Percentiles rank a stretch among this genome's conserved stretches.
Evolutionary conservation across 768 basidiomycete genomes (phyloP).

Genomic region (Amanita polypyramis): DNA sequence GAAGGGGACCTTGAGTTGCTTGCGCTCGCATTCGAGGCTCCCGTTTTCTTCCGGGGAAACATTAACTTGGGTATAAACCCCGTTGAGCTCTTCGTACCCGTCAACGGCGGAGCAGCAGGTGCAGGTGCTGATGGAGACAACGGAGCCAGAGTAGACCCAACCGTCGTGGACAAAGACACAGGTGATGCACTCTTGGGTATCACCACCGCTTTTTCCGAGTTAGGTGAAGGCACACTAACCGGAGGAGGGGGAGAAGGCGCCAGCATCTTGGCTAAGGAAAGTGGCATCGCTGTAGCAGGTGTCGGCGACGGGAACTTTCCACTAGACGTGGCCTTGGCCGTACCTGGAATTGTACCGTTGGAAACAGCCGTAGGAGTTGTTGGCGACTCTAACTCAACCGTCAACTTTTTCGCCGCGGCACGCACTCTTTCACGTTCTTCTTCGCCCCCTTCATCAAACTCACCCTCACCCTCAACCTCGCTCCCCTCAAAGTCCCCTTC

Average conservation of each 20-base stretch:
- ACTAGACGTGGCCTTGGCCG: too few relatives aligned
- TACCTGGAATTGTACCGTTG: not conserved
- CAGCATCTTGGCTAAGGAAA: not conserved
- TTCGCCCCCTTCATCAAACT: slow-evolving; percentile 20
- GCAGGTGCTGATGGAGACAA: not conserved
- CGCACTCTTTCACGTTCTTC: not conserved
- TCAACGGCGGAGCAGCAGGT: not conserved
- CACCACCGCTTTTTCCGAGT: too few relatives aligned
- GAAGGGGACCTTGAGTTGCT: not conserved
- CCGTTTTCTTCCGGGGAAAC: slow-evolving; percentile 11
- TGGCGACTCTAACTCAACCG: slow-evolving; percentile 5
- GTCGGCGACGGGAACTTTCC: too few relatives aligned
- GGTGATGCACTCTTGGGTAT: too few relatives aligned
- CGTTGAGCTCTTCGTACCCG: not conserved
- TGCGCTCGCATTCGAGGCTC: not conserved
- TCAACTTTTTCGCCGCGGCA: not conserved
- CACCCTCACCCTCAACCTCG: slow-evolving; percentile 18
- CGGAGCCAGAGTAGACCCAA: not conserved
- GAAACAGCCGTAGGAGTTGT: slow-evolving; percentile 6
- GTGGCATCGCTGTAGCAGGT: too few relatives aligned
- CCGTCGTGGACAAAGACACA: too few relatives aligned
- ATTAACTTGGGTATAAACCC: slow-evolving; percentile 15
- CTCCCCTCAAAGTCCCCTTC: not conserved
- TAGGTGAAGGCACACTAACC: not conserved
- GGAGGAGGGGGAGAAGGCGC: not conserved